Conservation (phyloP, 176 grass and related monocot genomes). For the Carex littledalei region DNA sequence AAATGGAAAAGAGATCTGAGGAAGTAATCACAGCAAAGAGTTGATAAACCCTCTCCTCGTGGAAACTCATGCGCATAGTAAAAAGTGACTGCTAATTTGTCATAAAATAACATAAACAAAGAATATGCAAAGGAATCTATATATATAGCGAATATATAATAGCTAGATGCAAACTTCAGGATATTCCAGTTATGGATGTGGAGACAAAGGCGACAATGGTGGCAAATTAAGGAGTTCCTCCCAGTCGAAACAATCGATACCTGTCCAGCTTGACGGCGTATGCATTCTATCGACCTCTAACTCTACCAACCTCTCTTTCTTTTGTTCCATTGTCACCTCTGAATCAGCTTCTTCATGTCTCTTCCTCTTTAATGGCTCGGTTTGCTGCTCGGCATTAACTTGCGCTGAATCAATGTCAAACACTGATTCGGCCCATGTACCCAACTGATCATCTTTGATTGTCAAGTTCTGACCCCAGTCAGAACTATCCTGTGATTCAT, state of each 20-base stretch:
- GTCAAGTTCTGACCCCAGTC: conserved; percentile 4
- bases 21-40: background rate
- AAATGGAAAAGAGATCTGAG: background rate
- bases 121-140: background rate
- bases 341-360: background rate
- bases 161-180: conserved; percentile 27
- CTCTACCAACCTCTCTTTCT: background rate
- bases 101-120: background rate
- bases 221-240: conserved; percentile 33
- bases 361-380: background rate
- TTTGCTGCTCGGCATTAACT: background rate
- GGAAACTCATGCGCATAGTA: background rate
- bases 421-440: background rate
- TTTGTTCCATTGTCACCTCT: background rate
- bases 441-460: background rate
- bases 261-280: conserved; percentile 32
- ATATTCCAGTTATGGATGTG: conserved; percentile 29
- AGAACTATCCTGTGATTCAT: background rate
- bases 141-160: background rate
- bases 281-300: background rate
- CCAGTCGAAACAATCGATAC: conserved; percentile 23
- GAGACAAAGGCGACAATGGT: conserved; percentile 44
- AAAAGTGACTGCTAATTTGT: background rate
- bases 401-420: background rate
- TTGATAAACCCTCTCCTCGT: background rate